Percentiles rank a stretch among this genome's conserved stretches.
These are phyloP conservation scores for Clathrus columnatus DNA, from an alignment of 768 basidiomycete species.

Conservation along the genomic window DNA sequence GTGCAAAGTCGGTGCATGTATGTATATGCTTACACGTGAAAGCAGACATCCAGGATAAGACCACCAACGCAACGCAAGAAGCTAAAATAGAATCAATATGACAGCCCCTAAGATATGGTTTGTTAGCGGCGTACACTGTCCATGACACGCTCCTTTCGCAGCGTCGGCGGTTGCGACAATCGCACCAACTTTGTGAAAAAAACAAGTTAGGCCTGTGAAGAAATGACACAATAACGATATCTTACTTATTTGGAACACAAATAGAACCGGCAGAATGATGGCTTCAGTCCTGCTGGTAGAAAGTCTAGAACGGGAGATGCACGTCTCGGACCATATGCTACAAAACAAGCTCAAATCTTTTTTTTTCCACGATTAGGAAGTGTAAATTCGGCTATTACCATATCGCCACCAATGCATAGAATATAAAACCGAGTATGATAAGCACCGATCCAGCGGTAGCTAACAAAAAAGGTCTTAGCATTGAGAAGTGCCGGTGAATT, in stretches of 20 bases:
- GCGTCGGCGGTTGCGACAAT: slow-evolving; percentile 39
- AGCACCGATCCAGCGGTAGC: slow-evolving; percentile 41
- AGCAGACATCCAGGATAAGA: slow-evolving; percentile 24
- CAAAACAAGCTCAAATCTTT: background rate
- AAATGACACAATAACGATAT: background rate
- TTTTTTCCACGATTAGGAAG: background rate
- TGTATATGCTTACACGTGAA: slow-evolving; percentile 18
- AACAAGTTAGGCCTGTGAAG: slow-evolving; percentile 23
- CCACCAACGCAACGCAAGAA: slow-evolving; percentile 21
- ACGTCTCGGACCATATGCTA: slow-evolving; percentile 7
- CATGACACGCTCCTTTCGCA: slow-evolving; percentile 28
- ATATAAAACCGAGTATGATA: slow-evolving; percentile 35
- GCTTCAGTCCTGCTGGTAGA: slow-evolving; percentile 3
- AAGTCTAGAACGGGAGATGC: background rate
- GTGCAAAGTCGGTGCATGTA: background rate
- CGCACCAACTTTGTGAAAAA: slow-evolving; percentile 33
- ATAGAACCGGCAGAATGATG: background rate
- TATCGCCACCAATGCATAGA: slow-evolving; percentile 24
- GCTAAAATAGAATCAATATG: slow-evolving; percentile 19
- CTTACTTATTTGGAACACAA: slow-evolving; percentile 5
- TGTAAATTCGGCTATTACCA: slow-evolving; percentile 16
- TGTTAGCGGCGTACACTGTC: slow-evolving; percentile 24
- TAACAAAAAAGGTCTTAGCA: slow-evolving; percentile 14
- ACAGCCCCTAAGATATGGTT: too few species aligned
- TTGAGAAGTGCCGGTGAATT: slow-evolving; percentile 7